These are phyloP conservation scores for Mallotus nudiflorus DNA, from an alignment of 345 rosid species.

Conservation along the genomic window DNA sequence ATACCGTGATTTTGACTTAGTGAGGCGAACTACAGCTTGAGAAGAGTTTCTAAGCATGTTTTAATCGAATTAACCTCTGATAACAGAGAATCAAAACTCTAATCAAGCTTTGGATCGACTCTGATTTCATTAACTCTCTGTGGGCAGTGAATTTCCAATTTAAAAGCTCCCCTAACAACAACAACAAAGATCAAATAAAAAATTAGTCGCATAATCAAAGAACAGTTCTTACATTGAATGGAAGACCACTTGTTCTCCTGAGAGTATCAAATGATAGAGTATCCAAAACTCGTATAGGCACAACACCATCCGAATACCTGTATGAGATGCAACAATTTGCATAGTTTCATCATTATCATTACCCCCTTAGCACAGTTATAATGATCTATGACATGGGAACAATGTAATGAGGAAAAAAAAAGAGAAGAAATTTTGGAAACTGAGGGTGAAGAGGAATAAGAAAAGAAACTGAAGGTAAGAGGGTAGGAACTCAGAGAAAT, in stretches of 20 bases:
- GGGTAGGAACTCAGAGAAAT: too few relatives aligned
- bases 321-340: constrained; percentile 4
- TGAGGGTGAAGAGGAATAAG: too few relatives aligned
- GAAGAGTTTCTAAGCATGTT: constrained; percentile 55
- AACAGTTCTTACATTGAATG: constrained; percentile 55
- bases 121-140: constrained; percentile 53
- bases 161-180: constrained; percentile 59
- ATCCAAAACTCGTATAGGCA: constrained; percentile 67
- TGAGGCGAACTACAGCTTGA: constrained; percentile 36
- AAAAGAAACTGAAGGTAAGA: too few relatives aligned
- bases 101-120: constrained; percentile 72
- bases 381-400: too few relatives aligned
- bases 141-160: constrained; percentile 62
- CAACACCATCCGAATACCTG: constrained; percentile 69
- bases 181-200: too few relatives aligned
- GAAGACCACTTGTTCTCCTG: constrained; percentile 65
- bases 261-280: constrained; percentile 63
- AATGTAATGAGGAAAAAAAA: too few relatives aligned
- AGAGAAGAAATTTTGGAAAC: too few relatives aligned
- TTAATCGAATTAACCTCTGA: constrained; percentile 65
- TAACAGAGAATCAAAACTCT: constrained; percentile 59
- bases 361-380: not conserved
- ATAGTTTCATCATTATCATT: not conserved
- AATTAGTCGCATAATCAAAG: too few relatives aligned
- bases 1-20: constrained; percentile 51